Evolutionary conservation across 1,284 basidiomycete genomes (phyloP), one percentile per base, ranked within the genome.

Genomic region (Retiboletus flavoniger): DNA sequence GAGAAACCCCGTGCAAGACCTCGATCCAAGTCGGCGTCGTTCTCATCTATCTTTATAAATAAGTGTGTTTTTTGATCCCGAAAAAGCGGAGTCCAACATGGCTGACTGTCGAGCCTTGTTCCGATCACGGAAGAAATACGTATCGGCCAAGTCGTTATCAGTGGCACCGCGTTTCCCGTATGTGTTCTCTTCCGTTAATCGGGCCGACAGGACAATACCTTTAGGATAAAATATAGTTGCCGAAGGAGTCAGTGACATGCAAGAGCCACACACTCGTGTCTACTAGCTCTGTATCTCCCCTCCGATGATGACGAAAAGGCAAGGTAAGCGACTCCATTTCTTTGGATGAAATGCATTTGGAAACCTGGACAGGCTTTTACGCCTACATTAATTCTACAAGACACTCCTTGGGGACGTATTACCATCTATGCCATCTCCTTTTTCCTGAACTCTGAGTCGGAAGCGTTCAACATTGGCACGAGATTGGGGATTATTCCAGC

Each of bases 271-370:
- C 56, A 59, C 39, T 47, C 62, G 1, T 59, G 65, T 40, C 55
- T 50, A 16, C 61, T 63, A 16, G 48, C 60, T 11, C 42, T 51
- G 5, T 67, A 64, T 47, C 62, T 64, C 31, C 63, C 63, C 7
- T 63, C 65, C 0, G 61, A 67, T 8, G 51, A 65, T 9, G 56
- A 54, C 2, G 64, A 64, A 46, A 42, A 45, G 11, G 24, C 36
- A 14, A 60, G 64, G 64, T 53, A 39, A n/a, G 55, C 19, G 6
- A 16, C 10, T 29, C n/a, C 6, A n/a, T 8, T 13, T 7, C 14
- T 43, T 34, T 29, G 32, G n/a, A 16, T 26, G 21, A 24, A 31
- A 45, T 7, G 35, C 6, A 3, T 28, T 9, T 2, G 4, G 13
- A 52, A 32, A 0, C 8, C 1, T 6, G 8, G 7, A 46, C 31